A percentile compares a stretch with the other conserved stretches of the same genome.
Conservation (phyloP, 1,284 basidiomycete species). For the Takashimella tepidaria region DNA sequence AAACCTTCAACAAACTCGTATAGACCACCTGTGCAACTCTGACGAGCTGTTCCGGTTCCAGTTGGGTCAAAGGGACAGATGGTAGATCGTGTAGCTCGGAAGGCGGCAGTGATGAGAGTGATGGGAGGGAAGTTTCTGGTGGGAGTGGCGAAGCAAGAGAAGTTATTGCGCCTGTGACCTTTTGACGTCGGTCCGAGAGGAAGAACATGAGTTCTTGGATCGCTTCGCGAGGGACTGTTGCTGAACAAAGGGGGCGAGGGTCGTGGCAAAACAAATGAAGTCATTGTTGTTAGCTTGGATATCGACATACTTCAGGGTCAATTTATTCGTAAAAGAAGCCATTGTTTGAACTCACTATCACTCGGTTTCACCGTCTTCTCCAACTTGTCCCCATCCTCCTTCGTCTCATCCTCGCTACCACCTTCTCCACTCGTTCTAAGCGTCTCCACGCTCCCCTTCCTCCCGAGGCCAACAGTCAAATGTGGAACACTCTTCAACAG, state of each 20-base stretch:
- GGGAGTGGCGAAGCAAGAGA: conserved; percentile 65
- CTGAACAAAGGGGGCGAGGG: neutral
- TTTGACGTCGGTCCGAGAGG: conserved; percentile 78
- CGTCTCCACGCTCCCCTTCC: conserved; percentile 39
- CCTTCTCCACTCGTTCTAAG: conserved; percentile 12
- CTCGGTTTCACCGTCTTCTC: neutral
- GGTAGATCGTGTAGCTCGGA: conserved; percentile 66
- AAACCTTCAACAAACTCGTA: conserved; percentile 91
- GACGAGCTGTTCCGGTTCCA: conserved; percentile 73
- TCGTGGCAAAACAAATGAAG: no score
- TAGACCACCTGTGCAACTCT: conserved; percentile 90
- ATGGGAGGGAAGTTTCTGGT: conserved; percentile 33
- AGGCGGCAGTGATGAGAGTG: conserved; percentile 50
- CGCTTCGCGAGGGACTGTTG: conserved; percentile 31
- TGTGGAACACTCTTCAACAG: conserved; percentile 28
- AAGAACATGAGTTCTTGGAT: conserved; percentile 52
- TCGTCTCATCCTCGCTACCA: conserved; percentile 11
- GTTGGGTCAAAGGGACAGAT: conserved; percentile 60
- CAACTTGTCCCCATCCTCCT: conserved; percentile 13
- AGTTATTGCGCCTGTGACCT: conserved; percentile 68
- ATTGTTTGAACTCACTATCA: neutral
- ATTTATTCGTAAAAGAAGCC: no score
- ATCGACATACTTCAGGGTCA: no score
- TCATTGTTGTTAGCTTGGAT: no score
- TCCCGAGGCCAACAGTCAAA: conserved; percentile 19